Evolutionary conservation across 345 rosid species (phyloP), one percentile per base, ranked within the genome.

Genomic region (Bruguiera sexangula): DNA sequence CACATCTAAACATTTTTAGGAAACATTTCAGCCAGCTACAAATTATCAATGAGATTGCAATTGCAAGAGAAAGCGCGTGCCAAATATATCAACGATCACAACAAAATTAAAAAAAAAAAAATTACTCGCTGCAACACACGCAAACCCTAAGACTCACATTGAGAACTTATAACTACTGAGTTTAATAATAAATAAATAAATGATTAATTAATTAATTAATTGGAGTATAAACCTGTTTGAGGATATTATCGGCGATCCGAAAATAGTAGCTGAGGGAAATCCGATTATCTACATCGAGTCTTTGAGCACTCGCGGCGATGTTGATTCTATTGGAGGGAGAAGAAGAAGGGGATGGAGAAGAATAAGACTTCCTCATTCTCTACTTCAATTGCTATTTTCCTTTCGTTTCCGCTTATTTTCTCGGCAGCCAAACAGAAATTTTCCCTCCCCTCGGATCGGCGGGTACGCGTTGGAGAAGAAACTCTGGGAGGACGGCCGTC

Each of bases 191-290:
- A 54, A n/a, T 63, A 52, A 6, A 29, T 5, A 10, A 63, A 6
- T 27, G 27, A 57, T 29, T 6, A 50, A 32, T 27, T 30, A 54
- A 37, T 22, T 34, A 26, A 64, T 31, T 5, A 11, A 30, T 43
- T 18, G 4, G 31, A 48, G 9, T 19, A 32, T 34, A 10, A 20
- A 94, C 99, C 96, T 95, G 96, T 79, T 80, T 92, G 75, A 95
- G 96, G 76, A 95, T 83, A 39, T 92, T 95, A 68, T 92, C 91
- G 9, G 99, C 96, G 83, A 95, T 92, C 75, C 99, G 87, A 64
- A 67, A 81, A 77, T 95, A 95, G 84, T 77, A 87, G n/a, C 77
- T 85, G 61, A 95, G 91, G 65, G 96, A 69, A 69, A 91, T 89
- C 59, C 91, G 88, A 81, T 95, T 84, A 37, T 95, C 99, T 15